Evolutionary conservation across 139 green algal genomes (phyloP).

Genomic region (Dunaliella primolecta): DNA sequence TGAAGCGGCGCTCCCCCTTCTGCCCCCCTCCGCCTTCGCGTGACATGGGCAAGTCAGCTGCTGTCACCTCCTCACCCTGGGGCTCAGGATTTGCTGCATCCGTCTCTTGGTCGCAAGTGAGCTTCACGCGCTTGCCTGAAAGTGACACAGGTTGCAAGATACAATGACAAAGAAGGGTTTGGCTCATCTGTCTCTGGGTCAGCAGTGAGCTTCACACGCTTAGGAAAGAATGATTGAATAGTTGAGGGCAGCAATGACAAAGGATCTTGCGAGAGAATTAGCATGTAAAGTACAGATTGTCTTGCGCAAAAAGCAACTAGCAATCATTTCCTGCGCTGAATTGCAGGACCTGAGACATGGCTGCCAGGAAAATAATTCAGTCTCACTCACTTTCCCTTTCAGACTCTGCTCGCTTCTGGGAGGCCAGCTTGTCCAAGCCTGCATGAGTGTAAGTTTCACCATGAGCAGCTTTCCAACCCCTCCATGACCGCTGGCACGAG

Average conservation of each 20-base stretch:
- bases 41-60: not conserved
- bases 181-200: not conserved
- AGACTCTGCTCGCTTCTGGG: slow-evolving; percentile 57
- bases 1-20: slow-evolving; percentile 54
- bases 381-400: slow-evolving; percentile 51
- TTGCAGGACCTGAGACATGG: no score
- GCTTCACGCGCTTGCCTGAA: slow-evolving; percentile 43
- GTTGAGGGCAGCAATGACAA: no score
- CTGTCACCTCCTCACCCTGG: not conserved
- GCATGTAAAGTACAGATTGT: no score
- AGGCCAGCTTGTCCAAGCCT: slow-evolving; percentile 68
- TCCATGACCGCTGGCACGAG: no score
- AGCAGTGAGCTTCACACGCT: not conserved
- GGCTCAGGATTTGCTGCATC: not conserved
- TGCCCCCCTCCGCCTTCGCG: slow-evolving; percentile 2
- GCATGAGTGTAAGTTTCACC: slow-evolving; percentile 9
- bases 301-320: no score
- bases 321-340: no score
- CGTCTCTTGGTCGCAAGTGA: slow-evolving; percentile 29
- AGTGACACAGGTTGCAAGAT: not conserved
- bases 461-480: no score
- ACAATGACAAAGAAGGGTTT: not conserved
- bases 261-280: no score
- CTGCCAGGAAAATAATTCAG: no score
- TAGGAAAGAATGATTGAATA: no score